A percentile compares a stretch with the other conserved stretches of the same genome.
phyloP scores from a whole-genome alignment of 805 yeast species.

The Monosporozyma aerobia region DNA sequence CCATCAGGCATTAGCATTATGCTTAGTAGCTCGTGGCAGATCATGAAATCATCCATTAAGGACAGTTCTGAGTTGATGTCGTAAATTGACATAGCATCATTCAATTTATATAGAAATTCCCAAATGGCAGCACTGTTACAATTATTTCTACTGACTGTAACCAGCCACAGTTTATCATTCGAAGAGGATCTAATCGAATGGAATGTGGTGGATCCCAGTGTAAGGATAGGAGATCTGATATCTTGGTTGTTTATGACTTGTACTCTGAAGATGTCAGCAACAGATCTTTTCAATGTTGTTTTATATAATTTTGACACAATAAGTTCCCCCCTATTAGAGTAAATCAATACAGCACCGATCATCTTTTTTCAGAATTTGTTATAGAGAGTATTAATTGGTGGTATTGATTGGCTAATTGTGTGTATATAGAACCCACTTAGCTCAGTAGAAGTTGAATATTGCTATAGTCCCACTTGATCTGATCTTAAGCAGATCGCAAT shows the following conservation, averaged over 20 bases:
- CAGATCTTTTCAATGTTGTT: constrained; percentile 67
- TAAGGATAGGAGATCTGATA: constrained; percentile 62
- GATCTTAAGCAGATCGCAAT: too few relatives aligned
- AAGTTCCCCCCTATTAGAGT: constrained; percentile 74
- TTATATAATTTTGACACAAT: constrained; percentile 64
- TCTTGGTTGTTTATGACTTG: constrained; percentile 64
- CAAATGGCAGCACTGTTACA: constrained; percentile 73
- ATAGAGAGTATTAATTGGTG: too few relatives aligned
- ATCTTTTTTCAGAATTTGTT: constrained; percentile 29
- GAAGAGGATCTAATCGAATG: constrained; percentile 53
- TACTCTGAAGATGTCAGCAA: constrained; percentile 82
- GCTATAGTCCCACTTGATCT: not conserved
- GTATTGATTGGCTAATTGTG: too few relatives aligned
- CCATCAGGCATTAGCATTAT: constrained; percentile 41
- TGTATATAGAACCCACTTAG: too few relatives aligned
- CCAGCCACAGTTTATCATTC: constrained; percentile 57
- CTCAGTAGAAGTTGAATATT: too few relatives aligned
- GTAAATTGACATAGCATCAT: constrained; percentile 41
- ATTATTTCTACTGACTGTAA: constrained; percentile 83
- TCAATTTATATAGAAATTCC: constrained; percentile 65
- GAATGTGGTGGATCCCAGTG: constrained; percentile 88
- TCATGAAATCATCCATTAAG: constrained; percentile 55
- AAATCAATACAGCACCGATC: constrained; percentile 79
- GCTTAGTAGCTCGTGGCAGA: constrained; percentile 69
- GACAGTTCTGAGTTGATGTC: constrained; percentile 34